Base-by-base conservation (phyloP, 805 yeast genomes). In the Ogataea minuta region DNA sequence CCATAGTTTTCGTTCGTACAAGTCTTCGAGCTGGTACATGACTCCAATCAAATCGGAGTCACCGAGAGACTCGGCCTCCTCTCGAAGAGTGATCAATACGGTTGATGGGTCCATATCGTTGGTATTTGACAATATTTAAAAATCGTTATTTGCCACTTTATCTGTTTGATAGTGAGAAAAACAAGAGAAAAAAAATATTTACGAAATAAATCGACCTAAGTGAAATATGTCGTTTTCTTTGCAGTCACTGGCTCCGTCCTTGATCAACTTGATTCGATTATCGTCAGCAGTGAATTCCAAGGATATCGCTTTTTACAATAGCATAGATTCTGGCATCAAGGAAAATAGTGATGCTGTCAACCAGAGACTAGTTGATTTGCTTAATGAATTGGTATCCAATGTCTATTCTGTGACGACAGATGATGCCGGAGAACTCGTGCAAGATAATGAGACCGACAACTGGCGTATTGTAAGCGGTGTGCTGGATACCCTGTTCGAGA, bases 1-100 rank as follows among this genome's bases (percentile, higher is more conserved):
- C 97, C 97, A 93, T 59, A 91, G 74, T 62, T 88, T 89, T 52
- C 95, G 72, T 57, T 89, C 96, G 65, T 87, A 84, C 41, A 71
- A 70, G 53, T 88, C 96, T 57, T 90, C 97, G 58, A 91, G 74
- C 37, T 77, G 74, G 56, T 77, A 81, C 52, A 84, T 74, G 6
- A 71, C 60, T 20, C 79, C 75, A 8, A 78, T 68, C 36, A 89
- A 68, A 27, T 81, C 87, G 1, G 49, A 30, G 34, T 57, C 57
- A 3, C 50, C 53, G 5, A 43, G 31, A 3, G 76, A 67, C 43
- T 83, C 86, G 4, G 80, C 70, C 54, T 81, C 84, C 53, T 72
- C 71, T 37, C 95, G 77, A 36, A 88, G 68, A 3, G 79, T 72
- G 16, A 77, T 74, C 50, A 82, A 68, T 6, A 77, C 64, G 11